A percentile compares a stretch with the other conserved stretches of the same genome.
These are phyloP conservation scores for Pyrus communis DNA, from an alignment of 306 rosid species.

Conservation along the genomic window DNA sequence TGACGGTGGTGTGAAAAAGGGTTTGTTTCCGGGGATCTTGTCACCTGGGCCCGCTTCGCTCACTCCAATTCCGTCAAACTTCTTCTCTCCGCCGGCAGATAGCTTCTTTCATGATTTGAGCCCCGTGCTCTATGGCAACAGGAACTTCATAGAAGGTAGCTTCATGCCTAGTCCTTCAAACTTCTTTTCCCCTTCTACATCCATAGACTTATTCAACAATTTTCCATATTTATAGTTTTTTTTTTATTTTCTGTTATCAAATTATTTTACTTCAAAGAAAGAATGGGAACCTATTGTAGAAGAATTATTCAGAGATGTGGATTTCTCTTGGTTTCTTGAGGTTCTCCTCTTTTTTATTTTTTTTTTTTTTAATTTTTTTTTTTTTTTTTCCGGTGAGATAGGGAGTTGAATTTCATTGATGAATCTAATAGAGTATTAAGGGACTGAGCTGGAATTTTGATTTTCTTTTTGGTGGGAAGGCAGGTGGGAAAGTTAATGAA, in stretches of 20 bases:
- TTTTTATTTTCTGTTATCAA: neutral
- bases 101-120: slow-evolving; percentile 64
- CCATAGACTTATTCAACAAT: slow-evolving; percentile 61
- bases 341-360: neutral
- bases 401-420: neutral
- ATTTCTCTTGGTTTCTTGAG: neutral
- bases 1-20: neutral
- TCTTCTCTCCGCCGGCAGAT: slow-evolving; percentile 52
- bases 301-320: neutral
- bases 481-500: slow-evolving; percentile 31
- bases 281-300: neutral
- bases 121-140: slow-evolving; percentile 40
- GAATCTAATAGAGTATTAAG: neutral
- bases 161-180: slow-evolving; percentile 61
- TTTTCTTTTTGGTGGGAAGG: slow-evolving; percentile 16
- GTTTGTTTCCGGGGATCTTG: slow-evolving; percentile 59
- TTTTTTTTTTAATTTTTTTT: neutral
- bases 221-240: slow-evolving; percentile 28
- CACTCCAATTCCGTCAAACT: slow-evolving; percentile 48
- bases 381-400: neutral
- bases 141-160: slow-evolving; percentile 49
- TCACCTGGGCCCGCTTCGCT: slow-evolving; percentile 70
- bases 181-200: slow-evolving; percentile 49
- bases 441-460: slow-evolving; percentile 7
- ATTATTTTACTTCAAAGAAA: slow-evolving; percentile 2